Percentiles rank a stretch among this genome's conserved stretches.
phyloP scores from a whole-genome alignment of 441 rosid genomes.

The Sinapis alba region DNA sequence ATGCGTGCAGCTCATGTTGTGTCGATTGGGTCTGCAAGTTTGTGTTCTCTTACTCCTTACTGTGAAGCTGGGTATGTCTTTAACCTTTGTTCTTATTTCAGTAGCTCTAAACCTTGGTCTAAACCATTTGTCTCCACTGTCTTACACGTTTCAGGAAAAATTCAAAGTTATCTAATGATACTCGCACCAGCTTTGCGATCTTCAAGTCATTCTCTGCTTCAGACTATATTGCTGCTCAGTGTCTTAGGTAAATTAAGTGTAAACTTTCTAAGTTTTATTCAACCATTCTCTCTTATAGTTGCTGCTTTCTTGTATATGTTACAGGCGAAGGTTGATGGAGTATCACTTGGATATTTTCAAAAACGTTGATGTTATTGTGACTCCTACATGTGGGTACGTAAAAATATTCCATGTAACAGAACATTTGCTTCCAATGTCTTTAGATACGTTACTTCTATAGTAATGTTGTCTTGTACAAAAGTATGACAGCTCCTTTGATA shows the following conservation, averaged over 20 bases:
- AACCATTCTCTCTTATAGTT: background rate
- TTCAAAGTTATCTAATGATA: constrained; percentile 56
- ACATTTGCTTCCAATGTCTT: constrained; percentile 14
- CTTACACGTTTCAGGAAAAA: constrained; percentile 55
- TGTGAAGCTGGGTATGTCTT: constrained; percentile 68
- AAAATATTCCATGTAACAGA: background rate
- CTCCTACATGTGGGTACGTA: constrained; percentile 80
- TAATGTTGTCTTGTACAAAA: constrained; percentile 31
- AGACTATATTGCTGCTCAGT: constrained; percentile 81
- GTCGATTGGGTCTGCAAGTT: constrained; percentile 69
- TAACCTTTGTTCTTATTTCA: background rate
- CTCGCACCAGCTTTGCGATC: constrained; percentile 69
- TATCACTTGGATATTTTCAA: constrained; percentile 82
- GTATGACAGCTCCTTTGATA: constrained; percentile 91
- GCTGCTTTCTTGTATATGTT: constrained; percentile 23
- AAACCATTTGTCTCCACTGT: constrained; percentile 15
- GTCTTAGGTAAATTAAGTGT: constrained; percentile 58
- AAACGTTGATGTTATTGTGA: constrained; percentile 81
- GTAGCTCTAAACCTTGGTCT: constrained; percentile 8
- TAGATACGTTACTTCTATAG: background rate
- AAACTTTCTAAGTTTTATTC: background rate
- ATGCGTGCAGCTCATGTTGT: constrained; percentile 83
- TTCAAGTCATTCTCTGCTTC: constrained; percentile 80
- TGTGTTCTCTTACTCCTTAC: constrained; percentile 53
- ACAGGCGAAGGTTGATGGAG: constrained; percentile 81